Evolutionary conservation across 306 rosid species (phyloP), one percentile per base, ranked within the genome.

Genomic region (Gastrolobium bilobum): DNA sequence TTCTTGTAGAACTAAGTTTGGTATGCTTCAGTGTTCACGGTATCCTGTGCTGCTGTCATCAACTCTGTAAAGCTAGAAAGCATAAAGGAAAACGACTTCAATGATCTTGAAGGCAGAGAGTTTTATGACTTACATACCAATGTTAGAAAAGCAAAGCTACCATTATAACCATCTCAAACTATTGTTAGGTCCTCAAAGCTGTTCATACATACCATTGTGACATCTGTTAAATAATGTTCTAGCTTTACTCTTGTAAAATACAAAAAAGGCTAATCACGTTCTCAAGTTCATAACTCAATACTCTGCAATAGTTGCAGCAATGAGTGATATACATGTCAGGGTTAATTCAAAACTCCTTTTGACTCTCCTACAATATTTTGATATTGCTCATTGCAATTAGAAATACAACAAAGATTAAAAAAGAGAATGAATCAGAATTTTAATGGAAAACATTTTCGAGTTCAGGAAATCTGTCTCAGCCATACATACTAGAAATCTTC

Each of bases 351-450:
- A 54, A 54, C 60, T 20, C 34, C 7, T 20, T 15, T 5, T 15
- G 59, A 53, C 9, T 53, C 31, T 15, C 3, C 43, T 34, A 34
- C 43, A 10, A 60, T 34, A 15, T 10, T 58, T 2, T 4, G 31
- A 42, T 56, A 56, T 20, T 60, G 33, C 70, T 75, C 58, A 33
- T 9, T 46, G 48, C 60, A 46, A 46, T 31, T 75, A 33, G 10
- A 59, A 9, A 46, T n/a, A 60, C 48, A 9, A 61, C 37, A 60
- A 75, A 20, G 26, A 20, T 20, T 20, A 0, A 60, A 47, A 29
- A 11, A 1, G 14, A 58, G 20, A 1, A 43, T n/a, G 79, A 47
- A 42, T 43, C 58, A 33, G n/a, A 7, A n/a, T 58, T 20, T 73
- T n/a, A 44, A 58, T 42, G 68, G 30, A 15, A n/a, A 8, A 7